A percentile compares a stretch with the other conserved stretches of the same genome.
These are phyloP conservation scores for Glycyrrhiza uralensis DNA, from an alignment of 306 rosid genomes.

Conservation along the genomic window DNA sequence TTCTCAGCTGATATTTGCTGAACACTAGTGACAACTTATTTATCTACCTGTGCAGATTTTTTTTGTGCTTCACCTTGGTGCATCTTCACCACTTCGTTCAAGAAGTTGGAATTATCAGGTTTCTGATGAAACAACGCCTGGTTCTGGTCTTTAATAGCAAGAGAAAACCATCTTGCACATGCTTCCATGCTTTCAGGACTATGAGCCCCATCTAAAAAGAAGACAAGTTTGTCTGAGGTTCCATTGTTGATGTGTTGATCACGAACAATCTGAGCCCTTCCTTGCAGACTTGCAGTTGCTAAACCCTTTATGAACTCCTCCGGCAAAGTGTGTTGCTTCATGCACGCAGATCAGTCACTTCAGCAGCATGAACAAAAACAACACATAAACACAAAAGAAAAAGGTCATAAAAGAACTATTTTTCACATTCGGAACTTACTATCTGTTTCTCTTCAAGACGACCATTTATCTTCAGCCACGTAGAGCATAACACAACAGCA, in stretches of 20 bases:
- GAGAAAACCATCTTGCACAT: slow-evolving; percentile 87
- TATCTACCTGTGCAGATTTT: slow-evolving; percentile 58
- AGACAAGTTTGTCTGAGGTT: slow-evolving; percentile 56
- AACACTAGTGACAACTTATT: slow-evolving; percentile 23
- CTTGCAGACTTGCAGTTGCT: slow-evolving; percentile 77
- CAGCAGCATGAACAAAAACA: slow-evolving; percentile 6
- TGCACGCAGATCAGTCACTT: slow-evolving; percentile 26
- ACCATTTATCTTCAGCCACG: slow-evolving; percentile 84
- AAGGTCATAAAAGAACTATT: slow-evolving; percentile 16
- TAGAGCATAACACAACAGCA: slow-evolving; percentile 74
- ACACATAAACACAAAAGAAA: not conserved
- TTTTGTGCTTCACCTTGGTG: slow-evolving; percentile 36
- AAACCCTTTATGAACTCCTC: slow-evolving; percentile 79
- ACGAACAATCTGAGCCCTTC: slow-evolving; percentile 88
- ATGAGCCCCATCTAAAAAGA: slow-evolving; percentile 96
- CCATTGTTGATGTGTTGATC: slow-evolving; percentile 48
- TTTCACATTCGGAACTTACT: slow-evolving; percentile 51
- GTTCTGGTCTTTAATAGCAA: slow-evolving; percentile 48
- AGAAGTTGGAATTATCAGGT: slow-evolving; percentile 35
- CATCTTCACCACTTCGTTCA: slow-evolving; percentile 38
- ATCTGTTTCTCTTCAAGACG: slow-evolving; percentile 50
- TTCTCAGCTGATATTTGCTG: not conserved
- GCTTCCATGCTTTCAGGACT: slow-evolving; percentile 95
- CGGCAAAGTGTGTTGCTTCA: slow-evolving; percentile 63
- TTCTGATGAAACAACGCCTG: slow-evolving; percentile 38